phyloP scores from a whole-genome alignment of 345 rosid species.

The Eucalyptus urophylla region DNA sequence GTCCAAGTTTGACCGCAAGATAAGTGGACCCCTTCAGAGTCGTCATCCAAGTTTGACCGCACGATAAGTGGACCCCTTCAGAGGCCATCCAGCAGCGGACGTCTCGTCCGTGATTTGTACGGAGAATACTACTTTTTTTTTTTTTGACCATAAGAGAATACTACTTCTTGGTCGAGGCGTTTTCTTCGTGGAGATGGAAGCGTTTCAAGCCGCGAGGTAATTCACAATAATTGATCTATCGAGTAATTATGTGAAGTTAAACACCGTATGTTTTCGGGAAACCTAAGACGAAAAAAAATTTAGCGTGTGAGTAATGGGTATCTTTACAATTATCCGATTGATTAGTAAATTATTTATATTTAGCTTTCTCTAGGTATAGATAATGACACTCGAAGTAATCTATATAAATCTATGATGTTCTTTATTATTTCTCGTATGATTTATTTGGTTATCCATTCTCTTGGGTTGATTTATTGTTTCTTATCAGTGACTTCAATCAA shows the following conservation, averaged over 20 bases:
- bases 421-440: too few species aligned
- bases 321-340: too few species aligned
- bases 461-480: neutral
- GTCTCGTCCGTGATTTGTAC: too few species aligned
- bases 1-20: neutral
- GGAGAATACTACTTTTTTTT: too few species aligned
- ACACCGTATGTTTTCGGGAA: neutral
- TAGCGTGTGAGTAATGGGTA: neutral
- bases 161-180: too few species aligned
- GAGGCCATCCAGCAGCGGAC: too few species aligned
- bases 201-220: too few species aligned
- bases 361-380: accelerated
- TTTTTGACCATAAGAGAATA: too few species aligned
- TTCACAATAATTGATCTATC: too few species aligned
- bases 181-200: too few species aligned
- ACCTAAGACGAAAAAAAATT: neutral
- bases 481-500: neutral
- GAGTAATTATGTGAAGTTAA: neutral
- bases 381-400: accelerated
- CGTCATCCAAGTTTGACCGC: neutral
- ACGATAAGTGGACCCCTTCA: neutral
- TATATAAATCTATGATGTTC: accelerated
- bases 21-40: neutral
- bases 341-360: too few species aligned
- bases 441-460: too few species aligned